phyloP scores from a whole-genome alignment of 164 flowering plant species.

The Liriodendron chinense region DNA sequence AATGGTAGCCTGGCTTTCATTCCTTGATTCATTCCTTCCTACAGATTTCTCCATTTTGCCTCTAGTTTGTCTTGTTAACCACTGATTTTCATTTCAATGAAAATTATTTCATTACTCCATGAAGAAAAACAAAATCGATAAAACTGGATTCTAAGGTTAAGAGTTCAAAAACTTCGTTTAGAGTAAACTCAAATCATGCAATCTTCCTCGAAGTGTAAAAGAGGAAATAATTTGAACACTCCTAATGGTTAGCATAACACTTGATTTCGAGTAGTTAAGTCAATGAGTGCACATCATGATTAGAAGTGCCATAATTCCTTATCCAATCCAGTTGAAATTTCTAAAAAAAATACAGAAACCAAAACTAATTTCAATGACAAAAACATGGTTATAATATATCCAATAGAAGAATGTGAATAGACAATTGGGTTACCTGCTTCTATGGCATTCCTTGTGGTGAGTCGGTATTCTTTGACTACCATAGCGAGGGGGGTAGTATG shows the following conservation, averaged over 20 bases:
- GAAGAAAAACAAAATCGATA: background rate
- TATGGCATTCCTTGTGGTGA: constrained; percentile 32
- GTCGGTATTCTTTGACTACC: constrained; percentile 23
- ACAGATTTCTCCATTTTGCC: too few relatives aligned
- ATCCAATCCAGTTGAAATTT: too few relatives aligned
- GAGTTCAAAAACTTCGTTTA: background rate
- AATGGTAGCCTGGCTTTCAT: background rate
- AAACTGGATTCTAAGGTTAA: background rate
- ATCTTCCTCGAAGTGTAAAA: background rate
- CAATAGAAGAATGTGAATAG: too few relatives aligned
- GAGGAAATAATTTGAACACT: background rate
- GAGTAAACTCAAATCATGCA: background rate
- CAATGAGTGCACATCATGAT: too few relatives aligned
- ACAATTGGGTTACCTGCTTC: constrained; percentile 14
- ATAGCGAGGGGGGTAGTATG: constrained; percentile 18
- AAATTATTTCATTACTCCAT: background rate
- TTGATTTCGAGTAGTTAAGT: background rate
- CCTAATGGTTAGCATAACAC: background rate
- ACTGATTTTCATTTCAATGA: background rate
- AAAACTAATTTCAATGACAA: too few relatives aligned
- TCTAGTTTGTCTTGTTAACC: background rate
- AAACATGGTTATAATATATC: too few relatives aligned
- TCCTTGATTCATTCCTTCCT: background rate
- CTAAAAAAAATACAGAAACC: too few relatives aligned
- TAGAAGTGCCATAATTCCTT: too few relatives aligned